phyloP scores from a whole-genome alignment of 2,329 filamentous ascomycete species.

The Elsinoe ampelina region DNA sequence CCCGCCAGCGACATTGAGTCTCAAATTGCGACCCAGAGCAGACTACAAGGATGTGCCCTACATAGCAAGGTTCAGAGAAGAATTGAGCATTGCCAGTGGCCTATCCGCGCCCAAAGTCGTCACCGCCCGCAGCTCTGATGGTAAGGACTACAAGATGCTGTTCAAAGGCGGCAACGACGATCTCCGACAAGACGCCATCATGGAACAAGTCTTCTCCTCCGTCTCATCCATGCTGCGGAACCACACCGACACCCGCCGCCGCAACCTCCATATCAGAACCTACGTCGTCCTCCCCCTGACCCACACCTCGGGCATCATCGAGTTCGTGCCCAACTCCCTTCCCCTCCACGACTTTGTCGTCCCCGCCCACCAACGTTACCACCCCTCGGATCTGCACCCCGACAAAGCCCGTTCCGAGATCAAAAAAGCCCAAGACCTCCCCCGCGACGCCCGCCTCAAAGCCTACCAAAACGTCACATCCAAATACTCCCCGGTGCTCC shows the following conservation, averaged over 20 bases:
- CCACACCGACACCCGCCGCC: constrained; percentile 77
- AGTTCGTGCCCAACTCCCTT: constrained; percentile 91
- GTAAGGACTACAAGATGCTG: constrained; percentile 73
- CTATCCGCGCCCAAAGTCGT: constrained; percentile 92
- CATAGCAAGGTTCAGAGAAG: constrained; percentile 62
- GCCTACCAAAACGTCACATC: constrained; percentile 71
- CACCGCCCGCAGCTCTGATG: constrained; percentile 69
- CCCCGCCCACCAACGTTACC: constrained; percentile 79
- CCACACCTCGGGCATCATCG: constrained; percentile 78
- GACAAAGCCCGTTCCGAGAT: constrained; percentile 73
- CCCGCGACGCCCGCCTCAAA: constrained; percentile 60
- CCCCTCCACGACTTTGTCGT: constrained; percentile 87
- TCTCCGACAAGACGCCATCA: constrained; percentile 90
- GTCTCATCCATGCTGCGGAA: constrained; percentile 82
- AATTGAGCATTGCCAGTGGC: constrained; percentile 78
- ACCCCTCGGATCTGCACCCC: constrained; percentile 72
- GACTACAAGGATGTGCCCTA: constrained; percentile 69
- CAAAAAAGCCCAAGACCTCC: constrained; percentile 58
- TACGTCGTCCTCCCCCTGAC: constrained; percentile 95
- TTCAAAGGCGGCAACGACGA: constrained; percentile 95
- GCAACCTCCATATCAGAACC: constrained; percentile 81
- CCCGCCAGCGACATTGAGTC: constrained; percentile 81
- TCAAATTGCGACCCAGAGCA: constrained; percentile 61
- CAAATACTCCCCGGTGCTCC: constrained; percentile 83
- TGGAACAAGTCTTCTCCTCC: constrained; percentile 98